A percentile compares a stretch with the other conserved stretches of the same genome.
phyloP scores from a whole-genome alignment of 1,284 basidiomycete species.

The Cryptococcus maquisensis region DNA sequence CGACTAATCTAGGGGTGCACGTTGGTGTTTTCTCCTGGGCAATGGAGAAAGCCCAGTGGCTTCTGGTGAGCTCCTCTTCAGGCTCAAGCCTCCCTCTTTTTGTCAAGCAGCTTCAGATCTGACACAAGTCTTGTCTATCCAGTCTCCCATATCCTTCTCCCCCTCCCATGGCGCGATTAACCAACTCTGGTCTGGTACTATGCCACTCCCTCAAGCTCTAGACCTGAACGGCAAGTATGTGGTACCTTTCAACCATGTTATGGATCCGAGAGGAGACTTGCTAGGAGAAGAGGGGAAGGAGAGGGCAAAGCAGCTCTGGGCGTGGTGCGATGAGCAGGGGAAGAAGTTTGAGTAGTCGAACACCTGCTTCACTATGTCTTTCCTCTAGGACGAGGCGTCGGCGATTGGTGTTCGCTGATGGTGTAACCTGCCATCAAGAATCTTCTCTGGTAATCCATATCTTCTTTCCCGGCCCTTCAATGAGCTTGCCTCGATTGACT shows the following conservation, averaged over 20 bases:
- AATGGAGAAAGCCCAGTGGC: conserved; percentile 12
- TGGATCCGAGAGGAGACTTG: conserved; percentile 28
- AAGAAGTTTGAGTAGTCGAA: conserved; percentile 11
- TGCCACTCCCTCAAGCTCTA: conserved; percentile 42
- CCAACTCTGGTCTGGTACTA: conserved; percentile 55
- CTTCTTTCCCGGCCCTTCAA: too few relatives aligned
- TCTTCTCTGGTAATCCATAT: too few relatives aligned
- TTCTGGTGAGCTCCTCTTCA: not conserved
- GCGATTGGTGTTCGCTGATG: too few relatives aligned
- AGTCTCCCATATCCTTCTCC: conserved; percentile 47
- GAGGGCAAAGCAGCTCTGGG: conserved; percentile 35
- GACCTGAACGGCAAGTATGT: conserved; percentile 40
- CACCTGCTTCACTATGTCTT: not conserved
- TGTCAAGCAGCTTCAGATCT: not conserved
- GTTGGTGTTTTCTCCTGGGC: conserved; percentile 18
- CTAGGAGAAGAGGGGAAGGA: conserved; percentile 11
- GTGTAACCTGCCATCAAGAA: too few relatives aligned
- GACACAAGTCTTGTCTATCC: not conserved
- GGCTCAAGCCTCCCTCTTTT: conserved; percentile 1
- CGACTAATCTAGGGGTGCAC: conserved; percentile 33
- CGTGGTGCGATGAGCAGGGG: conserved; percentile 42
- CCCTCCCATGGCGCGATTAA: conserved; percentile 25
- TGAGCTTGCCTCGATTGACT: too few relatives aligned
- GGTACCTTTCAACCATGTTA: conserved; percentile 35
- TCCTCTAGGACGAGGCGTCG: too few relatives aligned